These are phyloP conservation scores for Ophiosphaerella narmari DNA, from an alignment of 2,329 filamentous ascomycete species.

Conservation along the genomic window DNA sequence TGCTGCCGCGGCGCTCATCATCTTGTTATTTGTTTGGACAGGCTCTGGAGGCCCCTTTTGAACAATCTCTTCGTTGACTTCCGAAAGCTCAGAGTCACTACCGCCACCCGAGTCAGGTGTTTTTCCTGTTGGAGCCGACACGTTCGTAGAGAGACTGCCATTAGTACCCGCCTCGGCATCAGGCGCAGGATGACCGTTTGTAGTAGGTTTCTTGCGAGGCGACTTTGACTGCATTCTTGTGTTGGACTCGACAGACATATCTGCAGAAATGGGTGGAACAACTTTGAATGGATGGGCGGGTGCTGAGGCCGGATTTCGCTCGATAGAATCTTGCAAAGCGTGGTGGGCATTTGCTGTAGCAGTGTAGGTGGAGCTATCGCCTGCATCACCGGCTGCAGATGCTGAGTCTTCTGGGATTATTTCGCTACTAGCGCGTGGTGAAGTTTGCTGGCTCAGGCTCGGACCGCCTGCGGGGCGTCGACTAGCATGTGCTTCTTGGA, in stretches of 20 bases:
- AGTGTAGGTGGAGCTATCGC: slow-evolving; percentile 12
- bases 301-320: slow-evolving; percentile 8
- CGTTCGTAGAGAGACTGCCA: slow-evolving; percentile 31
- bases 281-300: slow-evolving; percentile 34
- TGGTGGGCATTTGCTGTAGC: slow-evolving; percentile 26
- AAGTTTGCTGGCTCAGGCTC: slow-evolving; percentile 22
- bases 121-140: slow-evolving; percentile 31
- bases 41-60: slow-evolving; percentile 41
- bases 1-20: slow-evolving; percentile 15
- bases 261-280: slow-evolving; percentile 32
- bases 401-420: slow-evolving; percentile 28
- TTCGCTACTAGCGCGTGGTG: slow-evolving; percentile 31
- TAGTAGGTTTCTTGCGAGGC: slow-evolving; percentile 32
- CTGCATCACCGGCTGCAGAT: slow-evolving; percentile 23
- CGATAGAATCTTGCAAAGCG: slow-evolving; percentile 20
- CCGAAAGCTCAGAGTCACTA: slow-evolving; percentile 44
- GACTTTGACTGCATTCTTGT: slow-evolving; percentile 37
- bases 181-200: slow-evolving; percentile 25
- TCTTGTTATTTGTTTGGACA: slow-evolving; percentile 30
- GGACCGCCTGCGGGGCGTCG: slow-evolving; percentile 39
- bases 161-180: slow-evolving; percentile 25
- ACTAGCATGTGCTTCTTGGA: slow-evolving; percentile 17
- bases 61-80: slow-evolving; percentile 46
- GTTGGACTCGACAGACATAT: slow-evolving; percentile 30
- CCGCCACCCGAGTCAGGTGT: slow-evolving; percentile 32